Base-by-base conservation (phyloP, 768 basidiomycete genomes). In the Crepidotus variabilis region DNA sequence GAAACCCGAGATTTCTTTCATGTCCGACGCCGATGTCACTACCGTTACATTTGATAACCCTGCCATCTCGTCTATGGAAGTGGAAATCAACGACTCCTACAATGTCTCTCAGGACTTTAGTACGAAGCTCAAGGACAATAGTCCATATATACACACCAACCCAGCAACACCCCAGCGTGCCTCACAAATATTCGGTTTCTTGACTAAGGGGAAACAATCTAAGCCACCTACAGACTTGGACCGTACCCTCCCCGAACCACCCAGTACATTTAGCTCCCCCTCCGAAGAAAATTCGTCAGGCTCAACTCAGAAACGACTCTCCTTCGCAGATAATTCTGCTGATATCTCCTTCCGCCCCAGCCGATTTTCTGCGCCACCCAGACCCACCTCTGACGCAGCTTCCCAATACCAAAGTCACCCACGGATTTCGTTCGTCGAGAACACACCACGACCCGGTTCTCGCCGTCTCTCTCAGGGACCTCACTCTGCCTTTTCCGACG, bases 161-260 rank as follows among this genome's bases (percentile, higher is more conserved):
- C 74, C 80, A 4, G 73, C 70, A 55, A 85, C 83, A 22, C 82
- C 86, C 13, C 83, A 82, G 60, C 79, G 87, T 32, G 90, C 90
- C 20, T 86, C 89, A 2, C 84, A 90, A 60, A 78, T 92, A 18
- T 92, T 92, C 57, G 82, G 77, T 4, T 92, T 92, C 69, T 70
- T 92, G 50, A 81, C 81, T 59, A 80, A 72, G 67, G 75, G 73
- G 61, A 73, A 72, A 56, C 70, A 68, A 52, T 71, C 71, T 35
- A 66, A 66, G 43, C 57, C 57, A 2, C 55, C 65, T 14, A 65
- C 70, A 49, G 69, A 75, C 7, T 56, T 75, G 43, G 75, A 78
- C 47, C 64, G 71, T 21, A 67, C 72, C 5, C 70, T 77, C 18
- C 74, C 78, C 2, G 69, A 77, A 24, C 65, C 70, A 6, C 71